Base-by-base conservation (phyloP, 1,139 yeast species). In the Taphrina sp. region DNA sequence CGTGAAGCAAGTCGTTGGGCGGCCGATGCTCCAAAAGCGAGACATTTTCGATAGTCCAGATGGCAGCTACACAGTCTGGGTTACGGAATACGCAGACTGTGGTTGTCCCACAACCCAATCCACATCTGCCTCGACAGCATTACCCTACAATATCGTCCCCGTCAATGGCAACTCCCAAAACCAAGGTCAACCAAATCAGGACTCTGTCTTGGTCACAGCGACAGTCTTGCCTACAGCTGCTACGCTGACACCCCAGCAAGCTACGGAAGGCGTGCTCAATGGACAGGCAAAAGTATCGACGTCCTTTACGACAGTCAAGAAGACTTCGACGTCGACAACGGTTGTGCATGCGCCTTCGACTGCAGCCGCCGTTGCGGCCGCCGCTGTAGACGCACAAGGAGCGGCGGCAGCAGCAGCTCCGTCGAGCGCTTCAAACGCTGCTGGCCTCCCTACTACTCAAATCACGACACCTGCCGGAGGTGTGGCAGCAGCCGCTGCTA, bases 51-150 rank as follows among this genome's bases (percentile, higher is more conserved):
- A 33, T 14, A n/a, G 34, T 19, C 38, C 47, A 7, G 47, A 43
- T 12, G 47, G 31, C 12, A 38, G 29, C 3, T 20, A 24, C 7
- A 43, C 38, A 3, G 29, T 43, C 1, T 43, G 47, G 47, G 14
- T 12, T 14, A 43, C 47, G 20, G 47, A 8, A 3, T 43, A 43
- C 28, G 29, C 24, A 29, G 23, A 31, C 14, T 43, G 47, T 20
- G 47, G 47, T 4, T 43, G 47, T 31, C 47, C 47, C 10, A 43
- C 47, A 5, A 24, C 22, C 31, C n/a, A n/a, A n/a, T 26, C 31
- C 10, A n/a, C 22, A 8, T 2, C 23, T 5, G 42, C 24, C 14
- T 7, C 46, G 3, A 42, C 33, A 10, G 8, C 47, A 5, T 14
- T 43, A 10, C 38, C 47, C 5, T 43, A 43, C 28, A 20, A 43